These are phyloP conservation scores for Penicillium cosmopolitanum DNA, from an alignment of 495 filamentous ascomycete species.

Conservation along the genomic window DNA sequence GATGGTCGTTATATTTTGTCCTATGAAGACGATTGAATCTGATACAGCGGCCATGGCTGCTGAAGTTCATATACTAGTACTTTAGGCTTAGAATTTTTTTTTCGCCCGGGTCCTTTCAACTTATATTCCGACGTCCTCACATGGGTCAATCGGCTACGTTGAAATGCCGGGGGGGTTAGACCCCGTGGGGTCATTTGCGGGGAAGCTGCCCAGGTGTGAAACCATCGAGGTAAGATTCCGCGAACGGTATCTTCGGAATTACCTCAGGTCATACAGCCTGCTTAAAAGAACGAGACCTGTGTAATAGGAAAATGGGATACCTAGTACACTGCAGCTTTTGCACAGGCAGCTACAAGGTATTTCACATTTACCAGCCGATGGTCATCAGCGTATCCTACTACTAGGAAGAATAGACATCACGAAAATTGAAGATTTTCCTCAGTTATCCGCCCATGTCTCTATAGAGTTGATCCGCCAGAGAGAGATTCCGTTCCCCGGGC, in stretches of 20 bases:
- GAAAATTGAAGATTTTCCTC: neutral
- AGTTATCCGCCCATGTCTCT: neutral
- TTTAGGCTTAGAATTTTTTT: neutral
- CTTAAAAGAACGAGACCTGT: neutral
- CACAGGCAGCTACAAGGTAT: too few species aligned
- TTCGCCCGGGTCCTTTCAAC: neutral
- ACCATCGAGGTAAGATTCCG: constrained; percentile 16
- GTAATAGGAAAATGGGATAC: neutral
- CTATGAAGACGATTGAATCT: constrained; percentile 7
- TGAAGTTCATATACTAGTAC: neutral
- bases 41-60: constrained; percentile 14
- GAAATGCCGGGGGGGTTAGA: neutral
- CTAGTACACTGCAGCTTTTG: too few species aligned
- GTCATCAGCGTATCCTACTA: too few species aligned
- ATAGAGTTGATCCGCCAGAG: neutral
- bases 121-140: neutral
- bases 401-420: neutral
- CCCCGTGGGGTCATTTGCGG: constrained; percentile 16
- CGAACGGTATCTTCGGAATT: constrained; percentile 2
- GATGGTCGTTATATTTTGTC: constrained; percentile 8
- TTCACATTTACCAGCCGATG: too few species aligned
- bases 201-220: constrained; percentile 7
- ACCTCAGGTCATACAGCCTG: neutral
- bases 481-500: neutral
- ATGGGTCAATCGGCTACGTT: neutral